Conservation (phyloP, 805 yeast genomes). For the Schizosaccharomyces cryophilus region DNA sequence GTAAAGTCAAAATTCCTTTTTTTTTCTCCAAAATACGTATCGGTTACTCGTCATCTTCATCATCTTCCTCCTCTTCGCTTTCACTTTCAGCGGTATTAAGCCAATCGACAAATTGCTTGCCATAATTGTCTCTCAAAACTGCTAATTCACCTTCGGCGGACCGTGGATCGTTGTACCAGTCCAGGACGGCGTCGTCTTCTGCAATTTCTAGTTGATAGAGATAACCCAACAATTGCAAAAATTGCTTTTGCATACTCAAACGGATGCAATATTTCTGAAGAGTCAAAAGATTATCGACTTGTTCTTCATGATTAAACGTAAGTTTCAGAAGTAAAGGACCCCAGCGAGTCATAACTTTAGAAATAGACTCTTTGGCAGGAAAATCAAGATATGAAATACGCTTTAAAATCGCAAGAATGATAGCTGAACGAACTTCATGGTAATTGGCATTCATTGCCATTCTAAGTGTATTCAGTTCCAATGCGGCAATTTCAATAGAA, state of each 20-base stretch:
- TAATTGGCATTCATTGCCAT: conserved; percentile 95
- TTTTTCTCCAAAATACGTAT: no score
- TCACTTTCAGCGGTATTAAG: conserved; percentile 12
- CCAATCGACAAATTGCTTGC: conserved; percentile 16
- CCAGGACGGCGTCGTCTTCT: conserved; percentile 53
- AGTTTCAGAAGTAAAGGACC: conserved; percentile 59
- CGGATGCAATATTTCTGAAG: conserved; percentile 23
- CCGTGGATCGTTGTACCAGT: conserved; percentile 41
- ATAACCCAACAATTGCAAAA: conserved; percentile 27
- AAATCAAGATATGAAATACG: conserved; percentile 54
- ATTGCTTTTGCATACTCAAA: conserved; percentile 21
- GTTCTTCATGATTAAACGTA: conserved; percentile 59
- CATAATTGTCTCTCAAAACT: background rate
- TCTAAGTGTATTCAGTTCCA: conserved; percentile 80
- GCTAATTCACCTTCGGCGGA: background rate
- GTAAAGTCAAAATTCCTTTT: no score
- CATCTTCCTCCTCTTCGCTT: conserved; percentile 2
- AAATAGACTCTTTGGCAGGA: conserved; percentile 49
- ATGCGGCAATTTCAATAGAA: conserved; percentile 71
- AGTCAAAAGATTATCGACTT: conserved; percentile 35
- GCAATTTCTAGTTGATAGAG: conserved; percentile 63
- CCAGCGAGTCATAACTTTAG: conserved; percentile 61
- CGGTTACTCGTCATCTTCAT: background rate
- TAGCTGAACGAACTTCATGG: conserved; percentile 72
- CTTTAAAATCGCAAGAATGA: conserved; percentile 49